phyloP scores from a whole-genome alignment of 2,329 filamentous ascomycete species.

The Fusarium torreyae region DNA sequence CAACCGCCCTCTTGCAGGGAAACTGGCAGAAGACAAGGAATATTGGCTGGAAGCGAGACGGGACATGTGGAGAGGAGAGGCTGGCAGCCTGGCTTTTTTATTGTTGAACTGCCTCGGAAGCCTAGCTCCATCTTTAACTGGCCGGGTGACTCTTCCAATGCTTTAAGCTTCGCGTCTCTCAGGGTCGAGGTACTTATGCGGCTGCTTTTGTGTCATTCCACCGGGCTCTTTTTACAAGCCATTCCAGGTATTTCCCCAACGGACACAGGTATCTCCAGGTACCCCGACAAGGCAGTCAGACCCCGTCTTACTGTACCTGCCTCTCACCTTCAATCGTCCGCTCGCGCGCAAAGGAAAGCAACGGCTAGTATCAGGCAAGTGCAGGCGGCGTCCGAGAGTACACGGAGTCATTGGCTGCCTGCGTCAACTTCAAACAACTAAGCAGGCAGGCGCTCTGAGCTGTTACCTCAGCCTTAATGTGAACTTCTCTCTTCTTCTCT shows the following conservation, averaged over 20 bases:
- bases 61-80: constrained; percentile 18
- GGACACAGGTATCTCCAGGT: constrained; percentile 24
- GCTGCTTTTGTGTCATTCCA: constrained; percentile 12
- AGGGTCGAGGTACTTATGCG: constrained; percentile 23
- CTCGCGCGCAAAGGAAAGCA: constrained; percentile 15
- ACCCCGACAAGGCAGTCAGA: constrained; percentile 16
- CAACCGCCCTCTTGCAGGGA: constrained; percentile 42
- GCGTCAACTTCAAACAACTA: constrained; percentile 44
- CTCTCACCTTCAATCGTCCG: constrained; percentile 8
- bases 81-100: constrained; percentile 8
- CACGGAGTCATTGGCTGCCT: constrained; percentile 47
- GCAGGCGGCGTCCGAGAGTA: constrained; percentile 24
- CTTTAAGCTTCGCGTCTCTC: constrained; percentile 8
- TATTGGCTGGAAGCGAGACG: constrained; percentile 5
- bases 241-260: constrained; percentile 17
- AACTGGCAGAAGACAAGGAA: constrained; percentile 23
- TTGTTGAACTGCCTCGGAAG: constrained; percentile 19
- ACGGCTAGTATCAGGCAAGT: constrained; percentile 17
- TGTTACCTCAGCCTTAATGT: constrained; percentile 41
- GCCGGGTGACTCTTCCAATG: constrained; percentile 27
- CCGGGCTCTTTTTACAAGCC: background rate
- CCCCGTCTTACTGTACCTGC: constrained; percentile 34
- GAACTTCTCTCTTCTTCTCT: constrained; percentile 26
- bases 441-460: constrained; percentile 35
- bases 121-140: constrained; percentile 16